Conservation (phyloP, 495 filamentous ascomycete genomes). For the Sphaerosporella brunnea region DNA sequence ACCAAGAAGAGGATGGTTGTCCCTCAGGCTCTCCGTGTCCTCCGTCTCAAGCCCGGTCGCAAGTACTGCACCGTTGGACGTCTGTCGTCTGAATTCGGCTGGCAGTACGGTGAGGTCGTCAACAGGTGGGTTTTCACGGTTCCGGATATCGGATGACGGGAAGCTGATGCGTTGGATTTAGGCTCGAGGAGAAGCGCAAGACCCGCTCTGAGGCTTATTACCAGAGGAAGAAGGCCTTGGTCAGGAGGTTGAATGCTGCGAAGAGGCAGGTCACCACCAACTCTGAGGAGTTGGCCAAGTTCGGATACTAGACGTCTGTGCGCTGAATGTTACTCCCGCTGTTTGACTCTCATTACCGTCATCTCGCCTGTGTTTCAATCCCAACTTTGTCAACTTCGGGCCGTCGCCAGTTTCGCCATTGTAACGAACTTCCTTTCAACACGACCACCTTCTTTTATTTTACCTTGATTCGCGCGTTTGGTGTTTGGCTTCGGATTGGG, state of each 20-base stretch:
- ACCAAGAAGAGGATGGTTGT: constrained; percentile 99
- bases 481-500: constrained; percentile 8
- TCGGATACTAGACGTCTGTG: constrained; percentile 44
- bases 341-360: constrained; percentile 6
- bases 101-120: constrained; percentile 99
- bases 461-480: constrained; percentile 3
- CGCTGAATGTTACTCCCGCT: constrained; percentile 8
- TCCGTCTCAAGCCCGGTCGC: constrained; percentile 90
- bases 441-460: constrained; percentile 1
- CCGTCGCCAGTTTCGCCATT: constrained; percentile 3
- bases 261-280: constrained; percentile 81
- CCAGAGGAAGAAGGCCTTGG: constrained; percentile 92
- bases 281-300: constrained; percentile 52
- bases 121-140: constrained; percentile 44
- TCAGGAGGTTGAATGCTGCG: constrained; percentile 74
- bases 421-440: constrained; percentile 4
- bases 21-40: constrained; percentile 86
- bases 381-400: constrained; percentile 6
- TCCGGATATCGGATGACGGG: background rate
- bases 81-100: constrained; percentile 95
- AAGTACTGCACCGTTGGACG: constrained; percentile 99
- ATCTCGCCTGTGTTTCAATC: constrained; percentile 4
- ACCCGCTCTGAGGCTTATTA: constrained; percentile 98
- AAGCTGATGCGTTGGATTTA: too few relatives aligned
- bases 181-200: constrained; percentile 98